Evolutionary conservation across 306 rosid species (phyloP), one percentile per base, ranked within the genome.

Genomic region (Glycine tomentella): DNA sequence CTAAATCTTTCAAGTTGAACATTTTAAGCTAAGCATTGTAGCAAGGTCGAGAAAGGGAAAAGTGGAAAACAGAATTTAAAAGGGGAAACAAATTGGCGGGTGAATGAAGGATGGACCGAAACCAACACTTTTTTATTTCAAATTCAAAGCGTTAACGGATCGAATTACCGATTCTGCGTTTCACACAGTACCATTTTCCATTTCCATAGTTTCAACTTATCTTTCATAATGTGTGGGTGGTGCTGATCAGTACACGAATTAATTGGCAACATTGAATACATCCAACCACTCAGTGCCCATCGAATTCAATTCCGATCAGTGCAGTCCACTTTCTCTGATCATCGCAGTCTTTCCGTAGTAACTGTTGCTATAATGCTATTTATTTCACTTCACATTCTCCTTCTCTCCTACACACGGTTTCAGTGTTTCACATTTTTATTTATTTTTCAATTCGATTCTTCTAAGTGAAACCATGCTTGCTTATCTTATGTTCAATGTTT

Each of bases 61-160:
- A 53, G 77, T 55, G 38, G 52, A 33, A 45, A 56, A 55, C 9
- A 17, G 50, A 56, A 9, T 7, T 33, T 1, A 7, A 77, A 44
- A 42, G 12, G 36, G 70, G 31, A 9, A 50, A 16, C 8, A 34
- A 7, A 72, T 64, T 83, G 83, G 83, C 87, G 80, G 83, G 86
- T 17, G 76, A 83, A 77, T 70, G 68, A 78, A 15, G 1, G 42
- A 51, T 11, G 57, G 17, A n/a, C 44, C 38, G 4, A 34, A 34
- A 34, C 38, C 44, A 42, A 45, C 11, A 20, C 9, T 31, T 75
- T 31, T 75, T 36, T 57, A 10, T 55, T 80, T 76, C 56, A 65
- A 81, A 85, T 34, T 55, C 46, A 67, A 78, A 74, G 34, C 59
- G n/a, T n/a, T 15, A 46, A 42, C 44, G 69, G 48, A 14, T 14